These are phyloP conservation scores for Daedaleopsis sinensis DNA, from an alignment of 768 basidiomycete genomes.

Conservation along the genomic window DNA sequence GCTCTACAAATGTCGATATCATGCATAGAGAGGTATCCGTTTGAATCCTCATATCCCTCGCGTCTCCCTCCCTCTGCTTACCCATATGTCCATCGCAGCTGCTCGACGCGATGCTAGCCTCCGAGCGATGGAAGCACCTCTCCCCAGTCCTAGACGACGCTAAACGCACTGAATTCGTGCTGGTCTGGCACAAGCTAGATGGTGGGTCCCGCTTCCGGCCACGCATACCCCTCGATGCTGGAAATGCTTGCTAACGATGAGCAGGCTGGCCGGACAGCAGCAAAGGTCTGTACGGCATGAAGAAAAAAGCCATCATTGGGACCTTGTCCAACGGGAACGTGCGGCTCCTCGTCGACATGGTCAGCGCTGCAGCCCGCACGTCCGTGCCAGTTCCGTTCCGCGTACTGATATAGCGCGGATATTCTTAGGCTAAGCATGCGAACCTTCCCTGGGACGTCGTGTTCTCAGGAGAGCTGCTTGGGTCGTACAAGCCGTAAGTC, in stretches of 20 bases:
- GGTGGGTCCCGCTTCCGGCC: conserved; percentile 35
- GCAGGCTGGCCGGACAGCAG: conserved; percentile 61
- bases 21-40: conserved; percentile 54
- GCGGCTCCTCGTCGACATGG: conserved; percentile 63
- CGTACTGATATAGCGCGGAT: not conserved
- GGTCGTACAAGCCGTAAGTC: conserved; percentile 65
- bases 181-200: conserved; percentile 62
- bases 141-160: conserved; percentile 45
- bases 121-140: conserved; percentile 54
- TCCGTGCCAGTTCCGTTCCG: not conserved
- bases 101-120: conserved; percentile 55
- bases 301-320: conserved; percentile 51
- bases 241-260: too few species aligned
- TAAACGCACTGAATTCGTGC: conserved; percentile 47
- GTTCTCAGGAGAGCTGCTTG: conserved; percentile 62
- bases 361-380: conserved; percentile 21
- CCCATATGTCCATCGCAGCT: conserved; percentile 40
- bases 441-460: conserved; percentile 66
- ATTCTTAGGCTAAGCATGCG: conserved; percentile 57
- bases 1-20: conserved; percentile 53
- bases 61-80: not conserved
- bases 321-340: conserved; percentile 69
- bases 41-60: not conserved
- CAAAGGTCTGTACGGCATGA: conserved; percentile 51
- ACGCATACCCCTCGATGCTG: too few species aligned